Evolutionary conservation across 768 basidiomycete genomes (phyloP).

Genomic region (Suillus bovinus): DNA sequence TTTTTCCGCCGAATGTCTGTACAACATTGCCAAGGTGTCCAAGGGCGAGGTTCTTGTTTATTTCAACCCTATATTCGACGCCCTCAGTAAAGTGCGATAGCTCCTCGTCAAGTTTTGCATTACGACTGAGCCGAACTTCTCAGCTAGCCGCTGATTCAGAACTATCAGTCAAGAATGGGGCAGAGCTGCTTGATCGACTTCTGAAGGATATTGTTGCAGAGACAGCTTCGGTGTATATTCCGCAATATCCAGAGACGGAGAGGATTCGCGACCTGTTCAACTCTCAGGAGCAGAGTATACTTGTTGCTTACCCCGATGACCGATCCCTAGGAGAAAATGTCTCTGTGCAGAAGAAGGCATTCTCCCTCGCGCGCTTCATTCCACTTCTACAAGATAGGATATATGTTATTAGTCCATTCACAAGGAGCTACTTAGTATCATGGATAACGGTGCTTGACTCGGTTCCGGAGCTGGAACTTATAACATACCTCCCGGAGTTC

Average conservation of each 20-base stretch:
- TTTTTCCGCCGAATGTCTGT: conserved; percentile 96
- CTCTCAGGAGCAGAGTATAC: conserved; percentile 50
- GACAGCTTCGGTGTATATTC: conserved; percentile 92
- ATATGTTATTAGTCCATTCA: conserved; percentile 93
- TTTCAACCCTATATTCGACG: conserved; percentile 98
- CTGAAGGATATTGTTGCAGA: conserved; percentile 98
- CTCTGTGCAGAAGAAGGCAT: conserved; percentile 64
- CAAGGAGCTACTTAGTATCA: conserved; percentile 92
- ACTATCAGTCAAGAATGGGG: conserved; percentile 95
- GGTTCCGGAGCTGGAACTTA: conserved; percentile 93
- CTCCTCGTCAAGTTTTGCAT: conserved; percentile 9
- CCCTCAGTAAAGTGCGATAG: conserved; percentile 81
- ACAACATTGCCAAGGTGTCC: conserved; percentile 97
- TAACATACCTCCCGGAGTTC: conserved; percentile 93
- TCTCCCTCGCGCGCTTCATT: conserved; percentile 93
- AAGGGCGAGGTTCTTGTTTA: conserved; percentile 96
- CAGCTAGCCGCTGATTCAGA: conserved; percentile 97
- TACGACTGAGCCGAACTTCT: conserved; percentile 11
- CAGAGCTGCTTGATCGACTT: conserved; percentile 94
- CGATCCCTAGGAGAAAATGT: conserved; percentile 35
- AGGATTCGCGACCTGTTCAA: conserved; percentile 51
- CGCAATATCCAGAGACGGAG: conserved; percentile 81
- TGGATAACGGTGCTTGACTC: conserved; percentile 97
- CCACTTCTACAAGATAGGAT: conserved; percentile 92
- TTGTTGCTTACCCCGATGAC: conserved; percentile 65